phyloP scores from a whole-genome alignment of 176 grass and related monocot genomes.

The Raddia guianensis region DNA sequence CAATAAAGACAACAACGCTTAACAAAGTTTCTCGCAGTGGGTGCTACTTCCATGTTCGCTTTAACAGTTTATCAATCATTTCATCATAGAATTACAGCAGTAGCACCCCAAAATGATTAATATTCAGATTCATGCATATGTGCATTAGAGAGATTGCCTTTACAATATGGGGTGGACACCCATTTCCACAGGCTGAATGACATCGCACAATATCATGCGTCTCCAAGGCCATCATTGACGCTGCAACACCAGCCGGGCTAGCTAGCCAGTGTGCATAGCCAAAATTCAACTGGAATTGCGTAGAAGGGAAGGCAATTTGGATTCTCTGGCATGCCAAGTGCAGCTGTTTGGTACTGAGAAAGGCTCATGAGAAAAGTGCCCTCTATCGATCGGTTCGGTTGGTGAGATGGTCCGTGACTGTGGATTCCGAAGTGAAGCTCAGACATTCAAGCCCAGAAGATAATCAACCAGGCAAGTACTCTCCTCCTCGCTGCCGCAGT shows the following conservation, averaged over 20 bases:
- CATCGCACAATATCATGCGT: background rate
- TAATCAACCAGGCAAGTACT: background rate
- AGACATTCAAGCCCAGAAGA: background rate
- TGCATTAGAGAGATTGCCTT: too few species aligned
- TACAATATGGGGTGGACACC: background rate
- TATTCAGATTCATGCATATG: background rate
- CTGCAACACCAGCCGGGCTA: background rate
- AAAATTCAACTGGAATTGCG: slow-evolving; percentile 38
- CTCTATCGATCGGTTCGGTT: background rate
- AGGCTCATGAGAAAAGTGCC: too few species aligned
- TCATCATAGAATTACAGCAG: background rate
- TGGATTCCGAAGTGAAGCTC: background rate
- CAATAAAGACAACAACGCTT: background rate
- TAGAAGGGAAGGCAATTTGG: slow-evolving; percentile 6
- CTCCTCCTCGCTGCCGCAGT: background rate
- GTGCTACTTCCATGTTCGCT: background rate
- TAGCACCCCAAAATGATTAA: background rate
- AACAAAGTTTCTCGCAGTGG: background rate
- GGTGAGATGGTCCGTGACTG: slow-evolving; percentile 6
- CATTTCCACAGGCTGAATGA: background rate
- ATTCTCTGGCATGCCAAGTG: slow-evolving; percentile 10
- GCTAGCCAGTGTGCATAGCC: too few species aligned
- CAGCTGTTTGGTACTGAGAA: slow-evolving; percentile 12
- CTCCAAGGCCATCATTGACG: slow-evolving; percentile 9
- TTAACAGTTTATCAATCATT: background rate